Evolutionary conservation across 2,329 filamentous ascomycete genomes (phyloP).

Genomic region (Paecilomyces variotii): DNA sequence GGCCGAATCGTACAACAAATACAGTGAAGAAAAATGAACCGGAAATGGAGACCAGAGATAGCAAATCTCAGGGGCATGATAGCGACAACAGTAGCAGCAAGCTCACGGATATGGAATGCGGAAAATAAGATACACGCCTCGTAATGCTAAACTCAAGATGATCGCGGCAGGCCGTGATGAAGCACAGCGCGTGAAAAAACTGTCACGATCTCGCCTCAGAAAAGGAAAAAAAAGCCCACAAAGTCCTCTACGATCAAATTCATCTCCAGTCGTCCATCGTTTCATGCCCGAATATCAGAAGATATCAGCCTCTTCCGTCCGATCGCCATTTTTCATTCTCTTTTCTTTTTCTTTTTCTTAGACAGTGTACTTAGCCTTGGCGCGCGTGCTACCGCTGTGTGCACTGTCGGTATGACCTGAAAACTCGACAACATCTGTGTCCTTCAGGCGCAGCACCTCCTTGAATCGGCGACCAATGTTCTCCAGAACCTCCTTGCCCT

Average conservation of each 20-base stretch:
- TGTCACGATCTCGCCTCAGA: not conserved
- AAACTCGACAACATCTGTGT: conserved; percentile 78
- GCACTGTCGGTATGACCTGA: conserved; percentile 93
- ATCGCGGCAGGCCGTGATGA: not conserved
- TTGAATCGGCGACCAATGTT: conserved; percentile 88
- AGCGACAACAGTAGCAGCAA: not conserved
- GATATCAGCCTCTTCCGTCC: not conserved
- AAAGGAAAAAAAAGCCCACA: not conserved
- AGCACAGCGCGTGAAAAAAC: not conserved
- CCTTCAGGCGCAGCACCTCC: conserved; percentile 72
- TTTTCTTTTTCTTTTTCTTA: conserved; percentile 38
- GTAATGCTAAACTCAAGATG: not conserved
- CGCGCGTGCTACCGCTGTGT: conserved; percentile 84
- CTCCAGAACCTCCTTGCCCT: conserved; percentile 76
- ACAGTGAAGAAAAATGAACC: not conserved
- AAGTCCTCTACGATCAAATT: not conserved
- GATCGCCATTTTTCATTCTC: not conserved
- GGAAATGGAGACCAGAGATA: not conserved
- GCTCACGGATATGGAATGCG: not conserved
- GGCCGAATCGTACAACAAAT: not conserved
- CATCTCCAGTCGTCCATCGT: not conserved
- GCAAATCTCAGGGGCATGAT: not conserved
- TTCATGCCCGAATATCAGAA: not conserved
- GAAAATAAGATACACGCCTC: not conserved
- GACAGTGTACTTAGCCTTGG: conserved; percentile 87